Percentiles rank a stretch among this genome's conserved stretches.
Conservation (phyloP, 2,329 filamentous ascomycete genomes). For the Annulohypoxylon truncatum region DNA sequence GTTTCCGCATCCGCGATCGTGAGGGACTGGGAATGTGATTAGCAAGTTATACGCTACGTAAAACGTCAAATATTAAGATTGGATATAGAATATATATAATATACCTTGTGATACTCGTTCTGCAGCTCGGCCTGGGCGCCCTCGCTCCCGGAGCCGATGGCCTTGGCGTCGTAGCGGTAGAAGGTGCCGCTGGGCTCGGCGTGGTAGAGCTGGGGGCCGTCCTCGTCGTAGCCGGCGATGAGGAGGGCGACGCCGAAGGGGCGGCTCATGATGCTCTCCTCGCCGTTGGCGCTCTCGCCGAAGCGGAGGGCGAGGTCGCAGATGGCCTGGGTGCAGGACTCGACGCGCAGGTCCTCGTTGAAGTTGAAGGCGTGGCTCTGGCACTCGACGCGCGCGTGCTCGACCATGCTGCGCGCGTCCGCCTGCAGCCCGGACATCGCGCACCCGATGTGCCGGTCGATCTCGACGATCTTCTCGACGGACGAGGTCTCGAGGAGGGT, state of each 20-base stretch:
- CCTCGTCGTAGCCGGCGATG: conserved; percentile 97
- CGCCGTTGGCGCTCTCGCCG: conserved; percentile 95
- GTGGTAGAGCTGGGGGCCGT: conserved; percentile 96
- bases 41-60: background rate
- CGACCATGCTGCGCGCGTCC: conserved; percentile 96
- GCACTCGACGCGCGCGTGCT: conserved; percentile 97
- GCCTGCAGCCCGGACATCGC: conserved; percentile 99
- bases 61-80: background rate
- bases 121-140: conserved; percentile 97
- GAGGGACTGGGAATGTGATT: conserved; percentile 70
- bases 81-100: background rate
- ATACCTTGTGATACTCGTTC: conserved; percentile 95
- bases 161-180: conserved; percentile 99
- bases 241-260: conserved; percentile 96
- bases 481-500: conserved; percentile 97
- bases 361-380: conserved; percentile 99
- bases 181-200: conserved; percentile 98
- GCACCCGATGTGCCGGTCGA: conserved; percentile 98
- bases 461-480: conserved; percentile 99
- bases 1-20: conserved; percentile 94
- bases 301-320: conserved; percentile 97
- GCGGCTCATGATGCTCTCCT: conserved; percentile 98
- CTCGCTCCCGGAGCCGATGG: conserved; percentile 96
- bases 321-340: conserved; percentile 98
- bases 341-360: conserved; percentile 91